Base-by-base conservation (phyloP, 805 yeast genomes). In the Candida verbasci region DNA sequence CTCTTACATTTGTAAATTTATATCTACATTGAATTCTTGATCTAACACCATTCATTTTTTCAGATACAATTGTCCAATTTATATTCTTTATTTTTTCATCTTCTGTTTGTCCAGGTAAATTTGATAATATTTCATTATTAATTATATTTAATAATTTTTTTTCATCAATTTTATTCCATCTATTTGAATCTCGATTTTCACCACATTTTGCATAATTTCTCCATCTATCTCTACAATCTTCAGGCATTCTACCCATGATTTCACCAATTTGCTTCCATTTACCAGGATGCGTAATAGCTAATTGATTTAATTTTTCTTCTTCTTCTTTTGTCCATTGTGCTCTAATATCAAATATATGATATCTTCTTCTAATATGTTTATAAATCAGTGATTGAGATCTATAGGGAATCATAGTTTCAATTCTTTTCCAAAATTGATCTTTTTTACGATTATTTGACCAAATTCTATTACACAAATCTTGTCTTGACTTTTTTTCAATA, bases 141-240 rank as follows among this genome's bases (percentile, higher is more conserved):
- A 53, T 52, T 10, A 56, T 47, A 29, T 51, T 41, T 17, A 71
- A 70, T 42, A 89, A 64, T 35, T 64, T 58, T 14, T 64, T 69
- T 55, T 89, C 97, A 51, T 86, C 96, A 24, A 74, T 78, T 1
- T 58, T 53, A 0, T 82, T 65, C 97, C 97, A 89, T 54, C 83
- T 86, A 56, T 85, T 84, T 34, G 76, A 72, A 7, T 80, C 77
- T 45, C 97, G 70, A 37, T 76, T 76, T 12, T 68, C 69, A 17
- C 97, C 97, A 65, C 97, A 91, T 58, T 89, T 89, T 44, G 89
- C 84, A 55, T 89, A 91, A 56, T 91, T 91, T 58, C 97, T 72
- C 95, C 95, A 91, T 49, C 97, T 72, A 57, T 91, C 97, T 48
- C 97, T 74, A 58, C 97, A 89, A 61, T 91, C 97, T 53, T 91